Evolutionary conservation across 768 basidiomycete genomes (phyloP), one percentile per base, ranked within the genome.

Genomic region (Neoboletus magnificus): DNA sequence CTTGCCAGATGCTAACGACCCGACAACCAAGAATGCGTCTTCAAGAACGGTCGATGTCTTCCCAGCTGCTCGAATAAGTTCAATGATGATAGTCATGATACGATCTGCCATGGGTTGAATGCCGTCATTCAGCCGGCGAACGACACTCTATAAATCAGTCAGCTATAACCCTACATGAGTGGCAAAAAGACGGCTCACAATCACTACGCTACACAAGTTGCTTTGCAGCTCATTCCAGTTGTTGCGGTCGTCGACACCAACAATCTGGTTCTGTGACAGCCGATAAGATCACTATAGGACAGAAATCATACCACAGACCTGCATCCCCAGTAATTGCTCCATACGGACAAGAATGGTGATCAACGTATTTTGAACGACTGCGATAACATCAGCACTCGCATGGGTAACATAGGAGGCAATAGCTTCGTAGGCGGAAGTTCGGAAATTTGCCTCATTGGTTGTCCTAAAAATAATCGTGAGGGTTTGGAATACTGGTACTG

Each of bases 161-260:
- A 40, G 49, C 52, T 30, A 60, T 50, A 27, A 37, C 27, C 0
- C 36, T 11, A 47, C 29, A 20, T 29, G 35, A 13, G 22, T 15
- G 8, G 22, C 44, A 48, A 13, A 33, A 29, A 7, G 8, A 40
- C 7, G 40, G 76, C 90, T 68, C 66, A 93, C 92, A 52, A 92
- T 89, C 50, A 91, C 79, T 45, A 97, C 90, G 61, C 88, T 86
- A 71, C 94, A 97, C 63, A 98, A 81, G 74, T 96, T 97, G 74
- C 92, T 88, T 71, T 97, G 95, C 25, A 99, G 79, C 70, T 99
- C 96, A 67, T 97, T 97, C 94, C 96, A 97, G 76, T 97, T 99
- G 73, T 94, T 95, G 59, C 92, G 86, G 67, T 99, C 97, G 72
- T 99, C 97, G 18, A 86, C 79, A 42, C 97, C 97, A 37, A 99